Percentiles rank a stretch among this genome's conserved stretches.
phyloP scores from a whole-genome alignment of 371 early-diverging fungal species.

The Blakeslea trispora region DNA sequence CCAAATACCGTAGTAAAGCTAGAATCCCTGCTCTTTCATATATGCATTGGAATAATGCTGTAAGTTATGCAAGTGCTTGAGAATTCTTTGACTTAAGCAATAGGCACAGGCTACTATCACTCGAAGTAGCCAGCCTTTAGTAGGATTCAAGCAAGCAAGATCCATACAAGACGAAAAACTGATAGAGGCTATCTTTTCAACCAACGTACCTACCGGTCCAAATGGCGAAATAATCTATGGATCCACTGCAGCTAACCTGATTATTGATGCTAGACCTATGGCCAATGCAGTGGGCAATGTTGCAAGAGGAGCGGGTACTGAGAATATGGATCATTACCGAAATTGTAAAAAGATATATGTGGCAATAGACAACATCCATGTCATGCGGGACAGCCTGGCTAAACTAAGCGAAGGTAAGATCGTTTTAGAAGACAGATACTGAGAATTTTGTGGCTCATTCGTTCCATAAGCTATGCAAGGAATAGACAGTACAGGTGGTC shows the following conservation, averaged over 20 bases:
- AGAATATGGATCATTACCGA: conserved; percentile 90
- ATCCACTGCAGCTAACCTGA: conserved; percentile 70
- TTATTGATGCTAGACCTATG: conserved; percentile 93
- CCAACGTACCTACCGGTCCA: conserved; percentile 48
- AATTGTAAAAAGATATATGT: conserved; percentile 84
- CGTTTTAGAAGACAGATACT: too few relatives aligned
- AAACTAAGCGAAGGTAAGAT: conserved; percentile 87
- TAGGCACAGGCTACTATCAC: conserved; percentile 82
- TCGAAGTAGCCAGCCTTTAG: conserved; percentile 93
- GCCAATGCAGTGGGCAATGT: conserved; percentile 94
- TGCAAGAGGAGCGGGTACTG: conserved; percentile 94
- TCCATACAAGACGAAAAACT: conserved; percentile 97
- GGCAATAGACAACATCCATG: conserved; percentile 98
- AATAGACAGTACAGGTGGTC: conserved; percentile 49
- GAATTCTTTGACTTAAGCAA: not conserved
- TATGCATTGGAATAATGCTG: conserved; percentile 78
- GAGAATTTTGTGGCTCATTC: not conserved
- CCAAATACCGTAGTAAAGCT: conserved; percentile 87
- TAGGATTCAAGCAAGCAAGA: conserved; percentile 90
- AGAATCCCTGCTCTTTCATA: conserved; percentile 91
- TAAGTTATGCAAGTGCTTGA: conserved; percentile 22
- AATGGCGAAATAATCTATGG: conserved; percentile 50
- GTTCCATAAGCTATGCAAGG: conserved; percentile 52
- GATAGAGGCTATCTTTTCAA: conserved; percentile 85
- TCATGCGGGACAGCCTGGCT: conserved; percentile 88